These are phyloP conservation scores for Komagataella ulmi DNA, from an alignment of 805 yeast genomes.

Conservation along the genomic window DNA sequence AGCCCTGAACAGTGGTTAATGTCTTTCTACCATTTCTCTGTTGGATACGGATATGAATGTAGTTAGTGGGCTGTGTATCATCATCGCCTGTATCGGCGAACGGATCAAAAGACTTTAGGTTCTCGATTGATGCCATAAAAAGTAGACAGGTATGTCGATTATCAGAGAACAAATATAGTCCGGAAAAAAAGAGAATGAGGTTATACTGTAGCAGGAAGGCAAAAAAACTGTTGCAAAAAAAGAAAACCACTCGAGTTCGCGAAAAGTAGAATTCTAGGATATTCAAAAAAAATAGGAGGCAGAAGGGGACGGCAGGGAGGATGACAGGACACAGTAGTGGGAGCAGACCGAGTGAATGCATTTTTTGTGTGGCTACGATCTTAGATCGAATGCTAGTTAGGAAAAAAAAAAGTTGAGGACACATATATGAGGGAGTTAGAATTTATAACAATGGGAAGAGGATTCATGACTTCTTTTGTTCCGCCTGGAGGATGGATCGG, in stretches of 20 bases:
- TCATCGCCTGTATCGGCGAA: constrained; percentile 99
- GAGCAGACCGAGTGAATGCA: no score
- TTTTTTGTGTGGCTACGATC: no score
- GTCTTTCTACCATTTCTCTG: constrained; percentile 99
- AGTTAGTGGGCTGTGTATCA: constrained; percentile 90
- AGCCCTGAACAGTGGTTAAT: constrained; percentile 95
- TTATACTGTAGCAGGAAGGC: neutral
- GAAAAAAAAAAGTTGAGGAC: neutral
- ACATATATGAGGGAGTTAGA: neutral
- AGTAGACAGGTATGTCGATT: neutral
- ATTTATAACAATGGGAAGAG: neutral
- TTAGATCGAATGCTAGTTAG: no score
- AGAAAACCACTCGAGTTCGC: neutral
- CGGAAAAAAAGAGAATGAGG: neutral
- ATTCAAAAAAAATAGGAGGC: neutral
- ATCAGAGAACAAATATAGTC: neutral
- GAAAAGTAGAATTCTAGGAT: neutral
- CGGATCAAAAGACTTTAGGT: constrained; percentile 80
- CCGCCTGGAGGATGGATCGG: neutral
- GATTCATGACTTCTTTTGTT: neutral
- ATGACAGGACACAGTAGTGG: neutral
- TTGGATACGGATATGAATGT: constrained; percentile 96
- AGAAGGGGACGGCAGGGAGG: neutral
- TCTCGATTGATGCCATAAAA: constrained; percentile 84
- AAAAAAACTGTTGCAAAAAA: neutral